Evolutionary conservation across 2,329 filamentous ascomycete species (phyloP), one percentile per base, ranked within the genome.

Genomic region (Ambrosiella beaveri): DNA sequence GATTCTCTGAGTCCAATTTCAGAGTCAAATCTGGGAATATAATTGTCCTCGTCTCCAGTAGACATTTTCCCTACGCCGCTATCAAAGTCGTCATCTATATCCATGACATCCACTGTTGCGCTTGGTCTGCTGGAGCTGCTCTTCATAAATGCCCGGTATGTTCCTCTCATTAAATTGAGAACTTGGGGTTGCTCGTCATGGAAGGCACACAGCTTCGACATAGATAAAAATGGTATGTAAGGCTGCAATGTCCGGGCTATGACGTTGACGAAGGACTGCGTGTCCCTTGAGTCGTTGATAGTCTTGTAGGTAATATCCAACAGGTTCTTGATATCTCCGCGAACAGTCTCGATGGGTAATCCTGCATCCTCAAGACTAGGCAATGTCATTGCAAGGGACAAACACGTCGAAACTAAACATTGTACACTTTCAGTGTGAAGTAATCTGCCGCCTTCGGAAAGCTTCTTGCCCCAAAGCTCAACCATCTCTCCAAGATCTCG

Each of bases 11-110:
- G 39, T 4, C 56, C 56, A 50, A 60, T 52, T 15, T 54, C 52
- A 12, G 52, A n/a, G 5, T 11, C 27, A 15, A 41, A 40, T 19
- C 58, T 55, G 7, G 58, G 58, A 11, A 53, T 49, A 37, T 17
- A 27, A 35, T 17, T 37, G 13, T 58, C 59, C 37, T 58, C 59
- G 4, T 47, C 12, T 7, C 9, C 15, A 5, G 56, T 13, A 54
- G 71, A 73, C 35, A 66, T 70, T 27, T 73, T 73, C 61, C 75
- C 81, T 56, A 71, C 71, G 62, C 84, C 80, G 0, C 80, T 81
- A 45, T 80, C 77, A 57, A 84, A 81, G 1, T 78, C 77, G 11
- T 78, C 74, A 64, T 88, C 85, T 4, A 88, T 65, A 58, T 87
- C 82, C 81, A 86, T 84, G 5, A 74, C 65, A 62, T 84, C 80